Evolutionary conservation across 495 filamentous ascomycete genomes (phyloP).

Genomic region (Chaetomium cochliodes): DNA sequence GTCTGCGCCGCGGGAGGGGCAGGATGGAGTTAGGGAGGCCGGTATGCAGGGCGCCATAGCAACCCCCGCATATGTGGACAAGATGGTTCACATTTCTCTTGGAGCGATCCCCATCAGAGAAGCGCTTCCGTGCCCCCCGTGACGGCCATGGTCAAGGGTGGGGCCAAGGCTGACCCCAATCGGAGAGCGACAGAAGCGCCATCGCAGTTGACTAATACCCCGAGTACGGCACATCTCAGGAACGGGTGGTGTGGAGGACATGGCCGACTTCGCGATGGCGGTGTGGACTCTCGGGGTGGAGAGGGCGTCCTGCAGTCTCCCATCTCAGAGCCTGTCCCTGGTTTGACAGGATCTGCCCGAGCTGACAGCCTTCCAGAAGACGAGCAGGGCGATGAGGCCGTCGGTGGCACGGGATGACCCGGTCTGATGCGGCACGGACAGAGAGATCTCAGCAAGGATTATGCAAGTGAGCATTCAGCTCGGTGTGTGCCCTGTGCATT

Average conservation of each 20-base stretch:
- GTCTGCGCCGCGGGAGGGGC: neutral
- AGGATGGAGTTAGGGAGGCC: neutral
- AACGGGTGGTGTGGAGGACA: neutral
- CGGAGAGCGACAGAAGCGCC: neutral
- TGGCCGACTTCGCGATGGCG: neutral
- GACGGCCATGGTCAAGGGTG: neutral
- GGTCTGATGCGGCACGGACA: neutral
- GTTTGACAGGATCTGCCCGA: neutral
- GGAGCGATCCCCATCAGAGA: neutral
- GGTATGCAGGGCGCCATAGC: neutral
- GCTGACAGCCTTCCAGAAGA: constrained; percentile 1
- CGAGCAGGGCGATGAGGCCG: neutral
- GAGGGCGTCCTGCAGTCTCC: too few species aligned
- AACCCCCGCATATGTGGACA: neutral
- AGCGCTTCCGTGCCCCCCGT: too few species aligned
- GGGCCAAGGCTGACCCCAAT: neutral
- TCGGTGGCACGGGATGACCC: constrained; percentile 1
- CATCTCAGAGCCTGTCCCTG: neutral
- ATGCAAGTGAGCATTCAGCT: neutral
- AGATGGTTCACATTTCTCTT: neutral
- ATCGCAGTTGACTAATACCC: neutral
- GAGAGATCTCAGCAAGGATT: neutral
- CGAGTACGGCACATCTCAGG: neutral
- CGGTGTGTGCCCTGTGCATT: too few species aligned
- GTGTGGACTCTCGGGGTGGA: neutral